Evolutionary conservation across 2,329 filamentous ascomycete genomes (phyloP), one percentile per base, ranked within the genome.

Genomic region (Trichoderma polysporum): DNA sequence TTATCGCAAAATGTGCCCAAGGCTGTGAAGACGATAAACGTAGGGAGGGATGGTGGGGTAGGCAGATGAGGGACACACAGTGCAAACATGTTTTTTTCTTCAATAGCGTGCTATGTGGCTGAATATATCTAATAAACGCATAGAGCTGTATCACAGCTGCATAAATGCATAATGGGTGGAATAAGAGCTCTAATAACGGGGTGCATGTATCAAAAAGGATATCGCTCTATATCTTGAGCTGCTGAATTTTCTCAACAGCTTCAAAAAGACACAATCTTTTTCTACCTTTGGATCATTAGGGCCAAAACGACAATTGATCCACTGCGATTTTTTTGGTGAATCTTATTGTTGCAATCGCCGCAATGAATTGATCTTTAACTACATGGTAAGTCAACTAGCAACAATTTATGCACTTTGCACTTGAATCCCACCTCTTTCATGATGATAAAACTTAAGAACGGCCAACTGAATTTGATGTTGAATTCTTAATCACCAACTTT

Each of bases 401-500:
- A 22, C 13, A 33, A n/a, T 63, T 66, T 50, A 63, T 70, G 17
- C 29, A n/a, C n/a, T n/a, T n/a, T n/a, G n/a, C 50, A 27, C 19
- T 15, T 27, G 35, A 35, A 49, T 53, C 63, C 27, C 53, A 37
- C 66, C 54, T 58, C 53, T 67, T 73, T 69, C 69, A 79, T 86
- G 85, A 88, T 88, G 85, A 88, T 78, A 80, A 68, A 80, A 71
- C 75, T 85, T 86, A 87, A 87, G 85, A 88, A 88, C 86, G 85
- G 85, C 86, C 86, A 87, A 86, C 86, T 84, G 84, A 88, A 87
- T 79, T 74, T 75, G 72, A 83, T 88, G 85, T 86, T 83, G 85
- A 87, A 73, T 58, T 71, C 80, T 79, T 80, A 82, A 79, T 78
- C 80, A 84, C 85, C 88, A 87, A 85, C 85, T 88, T 84, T 86